A percentile compares a stretch with the other conserved stretches of the same genome.
These are phyloP conservation scores for Hordeum marinum DNA, from an alignment of 176 grass and related monocot species.

Conservation along the genomic window DNA sequence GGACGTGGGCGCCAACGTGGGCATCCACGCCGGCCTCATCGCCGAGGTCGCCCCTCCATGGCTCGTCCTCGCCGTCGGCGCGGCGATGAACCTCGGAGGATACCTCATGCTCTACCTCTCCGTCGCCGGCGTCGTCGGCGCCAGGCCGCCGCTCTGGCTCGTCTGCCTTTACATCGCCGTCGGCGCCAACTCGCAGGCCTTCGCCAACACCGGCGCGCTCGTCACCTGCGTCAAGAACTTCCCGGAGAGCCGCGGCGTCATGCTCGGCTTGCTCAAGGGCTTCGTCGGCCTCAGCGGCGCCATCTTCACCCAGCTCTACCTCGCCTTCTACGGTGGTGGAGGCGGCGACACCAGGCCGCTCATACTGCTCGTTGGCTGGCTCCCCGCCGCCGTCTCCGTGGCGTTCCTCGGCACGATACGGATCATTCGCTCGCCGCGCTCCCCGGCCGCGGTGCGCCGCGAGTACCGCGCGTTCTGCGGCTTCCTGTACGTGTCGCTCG, in stretches of 20 bases:
- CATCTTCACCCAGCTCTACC: slow-evolving; percentile 73
- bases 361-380: slow-evolving; percentile 44
- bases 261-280: slow-evolving; percentile 80
- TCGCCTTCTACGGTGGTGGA: slow-evolving; percentile 44
- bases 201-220: slow-evolving; percentile 76
- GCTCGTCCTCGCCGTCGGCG: slow-evolving; percentile 45
- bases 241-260: slow-evolving; percentile 56
- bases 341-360: slow-evolving; percentile 29
- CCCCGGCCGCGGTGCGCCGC: too few species aligned
- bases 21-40: slow-evolving; percentile 48
- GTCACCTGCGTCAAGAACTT: slow-evolving; percentile 84
- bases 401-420: slow-evolving; percentile 27
- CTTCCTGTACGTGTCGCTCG: too few species aligned
- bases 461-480: too few species aligned
- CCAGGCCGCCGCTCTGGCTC: slow-evolving; percentile 29
- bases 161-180: slow-evolving; percentile 74
- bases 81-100: slow-evolving; percentile 48
- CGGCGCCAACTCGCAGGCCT: slow-evolving; percentile 81
- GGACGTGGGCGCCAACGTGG: slow-evolving; percentile 55
- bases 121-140: slow-evolving; percentile 14
- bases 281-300: slow-evolving; percentile 81
- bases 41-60: slow-evolving; percentile 36
- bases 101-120: slow-evolving; percentile 69
- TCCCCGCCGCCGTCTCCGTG: slow-evolving; percentile 40
- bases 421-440: slow-evolving; percentile 19